These are phyloP conservation scores for Globisporangium iwayamae DNA, from an alignment of 352 stramenopile species.

Conservation along the genomic window DNA sequence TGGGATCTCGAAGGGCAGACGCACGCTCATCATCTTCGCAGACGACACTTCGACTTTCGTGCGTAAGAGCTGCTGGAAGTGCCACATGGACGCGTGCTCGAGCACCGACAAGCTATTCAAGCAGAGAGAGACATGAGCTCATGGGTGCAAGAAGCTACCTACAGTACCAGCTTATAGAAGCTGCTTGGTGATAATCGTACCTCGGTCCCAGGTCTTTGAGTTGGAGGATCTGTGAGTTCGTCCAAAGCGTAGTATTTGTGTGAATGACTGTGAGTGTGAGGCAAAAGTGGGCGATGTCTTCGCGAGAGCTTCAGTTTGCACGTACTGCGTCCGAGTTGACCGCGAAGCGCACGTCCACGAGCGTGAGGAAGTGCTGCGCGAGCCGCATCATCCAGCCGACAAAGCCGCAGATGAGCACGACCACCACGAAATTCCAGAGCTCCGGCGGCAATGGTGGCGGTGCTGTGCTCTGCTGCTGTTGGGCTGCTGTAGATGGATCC, in stretches of 20 bases:
- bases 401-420: conserved; percentile 41
- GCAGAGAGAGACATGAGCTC: not conserved
- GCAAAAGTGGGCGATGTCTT: not conserved
- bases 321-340: conserved; percentile 40
- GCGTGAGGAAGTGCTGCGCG: conserved; percentile 29
- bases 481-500: not conserved
- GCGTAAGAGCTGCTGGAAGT: conserved; percentile 60
- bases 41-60: conserved; percentile 32
- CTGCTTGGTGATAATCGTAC: conserved; percentile 7
- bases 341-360: conserved; percentile 39
- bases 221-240: conserved; percentile 15
- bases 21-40: conserved; percentile 38
- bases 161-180: not conserved
- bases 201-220: conserved; percentile 30
- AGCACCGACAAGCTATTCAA: conserved; percentile 39
- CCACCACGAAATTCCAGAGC: conserved; percentile 55
- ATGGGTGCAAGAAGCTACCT: not conserved
- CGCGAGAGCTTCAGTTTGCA: not conserved
- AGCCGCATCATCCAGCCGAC: conserved; percentile 44
- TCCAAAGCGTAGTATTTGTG: not conserved
- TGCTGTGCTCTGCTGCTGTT: not conserved
- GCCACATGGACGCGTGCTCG: conserved; percentile 51
- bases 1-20: conserved; percentile 41
- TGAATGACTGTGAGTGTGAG: not conserved
- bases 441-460: conserved; percentile 35